Conservation (phyloP, 495 filamentous ascomycete species). For the Articulospora tetracladia region DNA sequence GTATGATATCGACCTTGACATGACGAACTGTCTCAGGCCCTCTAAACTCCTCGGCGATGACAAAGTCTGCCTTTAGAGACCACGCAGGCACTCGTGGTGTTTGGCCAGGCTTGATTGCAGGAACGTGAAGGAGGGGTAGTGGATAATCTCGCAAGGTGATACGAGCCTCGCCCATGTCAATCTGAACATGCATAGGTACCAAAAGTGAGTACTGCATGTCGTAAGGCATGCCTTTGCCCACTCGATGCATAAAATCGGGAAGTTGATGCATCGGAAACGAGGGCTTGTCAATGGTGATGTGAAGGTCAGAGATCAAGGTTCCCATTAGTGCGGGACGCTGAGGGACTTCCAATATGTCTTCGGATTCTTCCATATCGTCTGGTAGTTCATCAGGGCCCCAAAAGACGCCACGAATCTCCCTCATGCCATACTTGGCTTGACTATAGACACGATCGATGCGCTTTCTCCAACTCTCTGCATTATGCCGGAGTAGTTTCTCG, state of each 20-base stretch:
- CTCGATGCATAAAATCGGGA: constrained; percentile 75
- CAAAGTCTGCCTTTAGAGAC: constrained; percentile 86
- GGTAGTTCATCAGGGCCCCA: constrained; percentile 80
- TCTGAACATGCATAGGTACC: constrained; percentile 81
- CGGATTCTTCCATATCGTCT: constrained; percentile 74
- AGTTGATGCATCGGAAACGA: constrained; percentile 80
- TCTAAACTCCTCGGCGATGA: constrained; percentile 91
- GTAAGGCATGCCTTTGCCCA: constrained; percentile 93
- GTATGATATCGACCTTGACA: constrained; percentile 82
- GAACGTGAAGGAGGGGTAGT: constrained; percentile 86
- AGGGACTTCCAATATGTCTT: constrained; percentile 82
- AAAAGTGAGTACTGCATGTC: constrained; percentile 87
- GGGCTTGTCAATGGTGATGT: constrained; percentile 86
- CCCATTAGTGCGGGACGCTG: constrained; percentile 83
- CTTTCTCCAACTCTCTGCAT: constrained; percentile 88
- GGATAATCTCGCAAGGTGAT: constrained; percentile 89
- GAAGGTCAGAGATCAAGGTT: constrained; percentile 76
- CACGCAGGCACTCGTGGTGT: constrained; percentile 76
- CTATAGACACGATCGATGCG: constrained; percentile 75
- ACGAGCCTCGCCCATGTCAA: constrained; percentile 88
- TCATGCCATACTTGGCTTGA: constrained; percentile 67
- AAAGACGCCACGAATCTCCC: constrained; percentile 74
- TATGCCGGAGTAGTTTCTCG: constrained; percentile 70
- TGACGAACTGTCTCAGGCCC: constrained; percentile 72
- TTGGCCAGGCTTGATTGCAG: constrained; percentile 73